Evolutionary conservation across 108 stramenopile genomes (phyloP).

Genomic region (Cyclotella kingstonii): DNA sequence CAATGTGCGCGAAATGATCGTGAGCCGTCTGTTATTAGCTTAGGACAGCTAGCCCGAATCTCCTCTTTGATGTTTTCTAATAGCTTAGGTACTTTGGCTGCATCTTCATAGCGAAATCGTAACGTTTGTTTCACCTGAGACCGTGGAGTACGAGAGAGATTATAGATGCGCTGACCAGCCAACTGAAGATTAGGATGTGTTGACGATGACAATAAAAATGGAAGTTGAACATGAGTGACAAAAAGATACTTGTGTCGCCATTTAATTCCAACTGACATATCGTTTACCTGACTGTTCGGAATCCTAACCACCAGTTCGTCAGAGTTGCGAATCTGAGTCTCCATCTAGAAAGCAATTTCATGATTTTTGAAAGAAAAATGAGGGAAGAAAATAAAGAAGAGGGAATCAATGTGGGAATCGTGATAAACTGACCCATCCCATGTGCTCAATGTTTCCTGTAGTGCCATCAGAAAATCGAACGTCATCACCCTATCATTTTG

Average conservation of each 20-base stretch:
- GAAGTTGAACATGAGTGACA: slow-evolving; percentile 31
- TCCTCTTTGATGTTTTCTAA: slow-evolving; percentile 63
- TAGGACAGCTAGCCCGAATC: slow-evolving; percentile 51
- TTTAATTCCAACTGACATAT: background rate
- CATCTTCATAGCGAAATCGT: slow-evolving; percentile 52
- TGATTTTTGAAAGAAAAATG: background rate
- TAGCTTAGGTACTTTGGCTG: slow-evolving; percentile 51
- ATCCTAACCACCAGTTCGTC: slow-evolving; percentile 43
- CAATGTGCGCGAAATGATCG: slow-evolving; percentile 61
- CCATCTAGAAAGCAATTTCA: slow-evolving; percentile 6
- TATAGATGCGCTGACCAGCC: slow-evolving; percentile 48
- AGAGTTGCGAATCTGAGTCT: slow-evolving; percentile 31
- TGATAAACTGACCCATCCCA: slow-evolving; percentile 33
- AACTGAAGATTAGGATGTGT: slow-evolving; percentile 45
- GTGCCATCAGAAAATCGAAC: slow-evolving; percentile 44
- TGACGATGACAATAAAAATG: slow-evolving; percentile 28
- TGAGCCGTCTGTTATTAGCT: slow-evolving; percentile 63
- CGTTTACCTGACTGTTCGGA: slow-evolving; percentile 20
- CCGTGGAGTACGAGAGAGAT: slow-evolving; percentile 51
- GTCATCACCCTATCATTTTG: slow-evolving; percentile 40
- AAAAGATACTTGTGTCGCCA: slow-evolving; percentile 27
- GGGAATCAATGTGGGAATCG: background rate
- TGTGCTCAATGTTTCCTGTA: slow-evolving; percentile 21
- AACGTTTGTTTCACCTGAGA: slow-evolving; percentile 67
- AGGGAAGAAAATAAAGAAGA: background rate